Conservation (phyloP, 257 asterid species). For the Jaltomata sinuosa region DNA sequence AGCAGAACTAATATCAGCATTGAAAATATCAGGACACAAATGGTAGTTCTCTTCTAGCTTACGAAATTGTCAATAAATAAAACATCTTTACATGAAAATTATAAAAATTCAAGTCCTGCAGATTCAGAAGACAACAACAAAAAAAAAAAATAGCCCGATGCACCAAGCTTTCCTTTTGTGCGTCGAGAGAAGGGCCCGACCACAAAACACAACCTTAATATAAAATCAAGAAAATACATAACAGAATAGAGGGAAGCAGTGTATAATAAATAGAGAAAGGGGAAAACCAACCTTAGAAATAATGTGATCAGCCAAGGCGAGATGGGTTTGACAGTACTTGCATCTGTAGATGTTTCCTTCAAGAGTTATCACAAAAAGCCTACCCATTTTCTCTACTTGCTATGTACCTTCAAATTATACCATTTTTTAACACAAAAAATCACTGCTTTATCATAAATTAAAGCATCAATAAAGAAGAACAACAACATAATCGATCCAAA, state of each 20-base stretch:
- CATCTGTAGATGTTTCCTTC: conserved; percentile 2
- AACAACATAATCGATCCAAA: not conserved
- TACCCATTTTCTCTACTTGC: conserved; percentile 1
- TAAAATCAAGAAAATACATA: not conserved
- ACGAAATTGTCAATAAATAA: not conserved
- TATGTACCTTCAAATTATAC: not conserved
- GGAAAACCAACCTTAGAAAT: conserved; percentile 8
- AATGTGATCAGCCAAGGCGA: conserved; percentile 1
- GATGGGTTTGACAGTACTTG: conserved; percentile 9
- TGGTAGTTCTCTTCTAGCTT: not conserved
- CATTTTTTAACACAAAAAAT: not conserved
- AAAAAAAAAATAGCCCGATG: too few relatives aligned
- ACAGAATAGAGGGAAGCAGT: not conserved
- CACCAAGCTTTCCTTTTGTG: too few relatives aligned
- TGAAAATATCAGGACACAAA: not conserved
- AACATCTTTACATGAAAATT: not conserved
- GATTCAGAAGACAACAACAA: not conserved
- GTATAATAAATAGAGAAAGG: not conserved
- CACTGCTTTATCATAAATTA: not conserved
- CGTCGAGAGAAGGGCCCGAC: too few relatives aligned
- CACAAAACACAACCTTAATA: not conserved
- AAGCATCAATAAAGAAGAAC: not conserved
- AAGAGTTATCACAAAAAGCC: conserved; percentile 4
- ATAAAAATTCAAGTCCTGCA: not conserved
- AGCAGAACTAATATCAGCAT: not conserved